phyloP scores from a whole-genome alignment of 345 rosid species.

The Corchorus capsularis region DNA sequence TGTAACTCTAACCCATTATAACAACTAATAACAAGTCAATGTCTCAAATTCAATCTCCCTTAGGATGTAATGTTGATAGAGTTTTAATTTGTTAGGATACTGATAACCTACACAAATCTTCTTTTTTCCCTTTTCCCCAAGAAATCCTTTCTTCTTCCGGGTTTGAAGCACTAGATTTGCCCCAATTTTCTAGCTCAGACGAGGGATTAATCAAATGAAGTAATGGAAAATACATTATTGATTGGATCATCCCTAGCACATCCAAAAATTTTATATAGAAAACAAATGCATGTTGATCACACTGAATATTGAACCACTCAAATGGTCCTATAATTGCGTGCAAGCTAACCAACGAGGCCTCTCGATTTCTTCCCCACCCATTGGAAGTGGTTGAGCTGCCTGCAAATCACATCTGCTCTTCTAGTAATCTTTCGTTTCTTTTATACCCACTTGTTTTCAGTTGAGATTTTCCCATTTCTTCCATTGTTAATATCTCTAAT shows the following conservation, averaged over 20 bases:
- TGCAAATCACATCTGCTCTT: slow-evolving; percentile 24
- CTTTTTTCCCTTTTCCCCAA: neutral
- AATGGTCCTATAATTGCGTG: slow-evolving; percentile 9
- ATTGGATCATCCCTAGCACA: neutral
- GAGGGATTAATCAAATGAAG: neutral
- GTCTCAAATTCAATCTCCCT: no score
- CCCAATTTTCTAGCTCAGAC: neutral
- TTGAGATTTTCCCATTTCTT: neutral
- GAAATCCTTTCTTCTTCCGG: neutral
- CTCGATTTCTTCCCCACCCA: slow-evolving; percentile 23
- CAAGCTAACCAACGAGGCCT: neutral
- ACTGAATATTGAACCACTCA: neutral
- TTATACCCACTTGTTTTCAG: neutral
- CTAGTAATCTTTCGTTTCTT: neutral
- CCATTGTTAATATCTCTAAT: neutral
- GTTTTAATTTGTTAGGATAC: no score
- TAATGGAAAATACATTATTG: neutral
- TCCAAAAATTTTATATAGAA: neutral
- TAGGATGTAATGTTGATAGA: no score
- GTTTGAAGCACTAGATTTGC: neutral
- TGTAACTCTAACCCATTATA: no score
- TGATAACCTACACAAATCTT: no score
- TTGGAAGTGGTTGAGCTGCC: slow-evolving; percentile 44
- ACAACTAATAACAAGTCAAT: no score
- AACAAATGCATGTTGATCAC: neutral